These are phyloP conservation scores for Maudiozyma barnettii DNA, from an alignment of 805 yeast species.

Conservation along the genomic window DNA sequence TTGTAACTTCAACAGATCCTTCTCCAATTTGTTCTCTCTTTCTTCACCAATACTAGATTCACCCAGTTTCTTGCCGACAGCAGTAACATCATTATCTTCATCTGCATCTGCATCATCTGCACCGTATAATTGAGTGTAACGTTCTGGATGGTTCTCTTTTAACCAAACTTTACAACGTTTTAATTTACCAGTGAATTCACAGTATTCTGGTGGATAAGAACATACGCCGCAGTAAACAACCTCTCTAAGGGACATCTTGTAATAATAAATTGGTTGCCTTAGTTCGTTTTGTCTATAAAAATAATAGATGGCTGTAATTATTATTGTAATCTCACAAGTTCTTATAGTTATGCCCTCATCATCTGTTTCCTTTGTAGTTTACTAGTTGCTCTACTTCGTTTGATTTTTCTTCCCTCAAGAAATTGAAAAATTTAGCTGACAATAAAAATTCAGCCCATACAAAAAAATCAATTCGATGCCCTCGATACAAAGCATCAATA, in stretches of 20 bases:
- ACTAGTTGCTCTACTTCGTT: too few relatives aligned
- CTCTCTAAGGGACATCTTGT: constrained; percentile 23
- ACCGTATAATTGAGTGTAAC: constrained; percentile 49
- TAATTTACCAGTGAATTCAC: constrained; percentile 80
- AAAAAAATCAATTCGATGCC: too few relatives aligned
- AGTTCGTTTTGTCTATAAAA: background rate
- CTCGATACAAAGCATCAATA: too few relatives aligned
- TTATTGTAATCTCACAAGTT: too few relatives aligned
- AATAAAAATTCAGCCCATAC: too few relatives aligned
- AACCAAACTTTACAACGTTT: constrained; percentile 84
- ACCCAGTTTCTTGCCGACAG: constrained; percentile 30
- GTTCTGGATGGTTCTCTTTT: constrained; percentile 43
- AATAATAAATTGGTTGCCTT: background rate
- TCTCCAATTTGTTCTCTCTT: constrained; percentile 71
- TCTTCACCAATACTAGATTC: constrained; percentile 58
- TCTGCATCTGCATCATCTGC: constrained; percentile 33
- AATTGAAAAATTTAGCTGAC: too few relatives aligned
- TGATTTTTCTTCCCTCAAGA: too few relatives aligned
- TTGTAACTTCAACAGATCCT: constrained; percentile 76
- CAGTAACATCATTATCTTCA: constrained; percentile 33
- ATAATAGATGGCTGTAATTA: too few relatives aligned
- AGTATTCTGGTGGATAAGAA: constrained; percentile 78
- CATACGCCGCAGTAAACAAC: constrained; percentile 72
- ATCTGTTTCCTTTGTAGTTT: too few relatives aligned
- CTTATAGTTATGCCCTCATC: too few relatives aligned